Evolutionary conservation across 2,329 filamentous ascomycete species (phyloP), one percentile per base, ranked within the genome.

Genomic region (Hymenoscyphus infarciens): DNA sequence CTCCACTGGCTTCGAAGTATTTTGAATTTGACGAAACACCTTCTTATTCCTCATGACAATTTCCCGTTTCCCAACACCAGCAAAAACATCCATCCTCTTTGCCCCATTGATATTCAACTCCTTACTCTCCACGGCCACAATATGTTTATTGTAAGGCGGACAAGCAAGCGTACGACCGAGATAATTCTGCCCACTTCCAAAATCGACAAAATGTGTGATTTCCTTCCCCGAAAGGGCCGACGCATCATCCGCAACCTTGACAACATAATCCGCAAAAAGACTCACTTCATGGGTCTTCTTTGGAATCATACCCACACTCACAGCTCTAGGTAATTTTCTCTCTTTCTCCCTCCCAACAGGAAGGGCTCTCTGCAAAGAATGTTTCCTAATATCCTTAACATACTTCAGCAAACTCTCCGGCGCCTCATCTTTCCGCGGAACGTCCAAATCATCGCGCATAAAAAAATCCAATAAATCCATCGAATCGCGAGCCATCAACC

Each of bases 101-200:
- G 95, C 94, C 8, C 92, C 92, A 25, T 85, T 84, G 64, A 98
- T 96, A 72, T 97, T 97, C 70, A 89, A 86, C 71, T 91, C 87
- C 66, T 88, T 87, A 63, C 92, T 90, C 76, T 99, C 95, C 38
- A 99, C 92, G 1, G 94, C 95, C 61, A 98, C 87, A 53, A 98
- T 89, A 68, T 92, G 86, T 70, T 88, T 87, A 71, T 93, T 91
- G 77, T 96, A 97, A 0, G 93, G 92, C 60, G 87, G 82, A 65
- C 89, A 92, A 15, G 94, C 94, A 63, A 99, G 80, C 1, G 91
- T 90, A 55, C 95, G 84, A 0, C 95, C 94, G 3, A 99, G 86
- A 72, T 99, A 99, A 73, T 97, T 98, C 75, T 98, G 94, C 0
- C 95, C 95, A 60, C 92, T 97, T 31, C 95, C 95, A 75, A 98